Conservation (phyloP, 2,329 filamentous ascomycete species). For the Madurella fahalii region DNA sequence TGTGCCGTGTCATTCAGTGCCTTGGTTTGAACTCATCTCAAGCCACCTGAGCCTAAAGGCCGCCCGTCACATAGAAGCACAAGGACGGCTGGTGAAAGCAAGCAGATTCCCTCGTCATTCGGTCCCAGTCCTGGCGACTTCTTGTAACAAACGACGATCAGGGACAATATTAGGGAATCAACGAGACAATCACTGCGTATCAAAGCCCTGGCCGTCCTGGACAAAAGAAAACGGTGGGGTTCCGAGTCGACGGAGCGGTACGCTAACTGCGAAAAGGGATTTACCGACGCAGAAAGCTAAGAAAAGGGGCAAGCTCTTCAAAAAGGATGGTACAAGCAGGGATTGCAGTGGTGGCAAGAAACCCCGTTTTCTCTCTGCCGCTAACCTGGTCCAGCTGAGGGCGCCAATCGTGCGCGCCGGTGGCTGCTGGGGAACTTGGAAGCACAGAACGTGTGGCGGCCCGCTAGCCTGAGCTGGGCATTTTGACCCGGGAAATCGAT, state of each 20-base stretch:
- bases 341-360: conserved; percentile 4
- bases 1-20: neutral
- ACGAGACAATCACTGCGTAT: conserved; percentile 13
- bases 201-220: conserved; percentile 5
- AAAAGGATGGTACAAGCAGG: neutral
- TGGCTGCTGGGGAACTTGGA: neutral
- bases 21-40: conserved; percentile 2
- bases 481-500: neutral
- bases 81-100: conserved; percentile 4
- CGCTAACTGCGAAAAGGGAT: neutral
- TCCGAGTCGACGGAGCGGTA: neutral
- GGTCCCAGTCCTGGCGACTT: neutral
- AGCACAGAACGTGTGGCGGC: too few relatives aligned
- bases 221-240: neutral
- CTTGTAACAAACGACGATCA: conserved; percentile 8
- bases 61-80: neutral
- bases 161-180: conserved; percentile 17
- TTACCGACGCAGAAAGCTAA: too few relatives aligned
- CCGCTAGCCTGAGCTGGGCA: neutral
- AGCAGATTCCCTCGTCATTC: neutral
- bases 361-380: neutral
- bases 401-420: conserved; percentile 5
- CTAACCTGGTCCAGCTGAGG: neutral
- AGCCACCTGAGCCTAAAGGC: neutral
- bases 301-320: neutral